Percentiles rank a stretch among this genome's conserved stretches.
Conservation (phyloP, 352 stramenopile species). For the Saprolegnia parasitica region DNA sequence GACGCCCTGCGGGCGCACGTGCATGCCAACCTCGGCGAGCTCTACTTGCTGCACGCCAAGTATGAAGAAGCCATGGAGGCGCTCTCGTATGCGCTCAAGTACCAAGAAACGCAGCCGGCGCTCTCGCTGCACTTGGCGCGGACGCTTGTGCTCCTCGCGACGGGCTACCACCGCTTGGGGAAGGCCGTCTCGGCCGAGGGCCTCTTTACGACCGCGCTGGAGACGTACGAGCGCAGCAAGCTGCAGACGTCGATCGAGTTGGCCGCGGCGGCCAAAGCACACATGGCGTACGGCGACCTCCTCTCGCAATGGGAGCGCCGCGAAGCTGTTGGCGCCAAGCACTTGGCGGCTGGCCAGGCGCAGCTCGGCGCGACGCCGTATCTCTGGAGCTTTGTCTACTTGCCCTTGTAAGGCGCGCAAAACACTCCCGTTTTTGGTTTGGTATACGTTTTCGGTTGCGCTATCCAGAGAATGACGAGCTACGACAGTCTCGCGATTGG, state of each 20-base stretch:
- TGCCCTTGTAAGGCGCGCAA: background rate
- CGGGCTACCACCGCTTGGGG: conserved; percentile 25
- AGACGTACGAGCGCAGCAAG: conserved; percentile 1
- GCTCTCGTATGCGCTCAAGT: conserved; percentile 15
- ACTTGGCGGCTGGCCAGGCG: background rate
- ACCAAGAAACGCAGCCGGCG: background rate
- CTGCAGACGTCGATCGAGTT: background rate
- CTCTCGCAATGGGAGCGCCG: conserved; percentile 26
- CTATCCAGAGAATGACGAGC: background rate
- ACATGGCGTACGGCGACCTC: conserved; percentile 20
- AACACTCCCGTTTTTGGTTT: no score
- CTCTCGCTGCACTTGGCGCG: conserved; percentile 5
- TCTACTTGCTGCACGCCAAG: conserved; percentile 10
- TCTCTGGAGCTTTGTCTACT: conserved; percentile 6
- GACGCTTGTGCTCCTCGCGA: conserved; percentile 22
- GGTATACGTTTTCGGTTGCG: background rate
- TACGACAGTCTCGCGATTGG: no score
- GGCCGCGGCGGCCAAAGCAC: conserved; percentile 10
- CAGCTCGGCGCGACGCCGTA: background rate
- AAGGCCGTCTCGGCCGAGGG: conserved; percentile 28
- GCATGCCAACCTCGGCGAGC: conserved; percentile 8
- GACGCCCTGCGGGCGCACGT: background rate
- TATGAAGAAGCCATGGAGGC: conserved; percentile 22
- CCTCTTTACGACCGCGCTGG: conserved; percentile 22
- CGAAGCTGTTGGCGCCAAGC: conserved; percentile 17